phyloP scores from a whole-genome alignment of 2,329 filamentous ascomycete species.

The Epichloe scottii region DNA sequence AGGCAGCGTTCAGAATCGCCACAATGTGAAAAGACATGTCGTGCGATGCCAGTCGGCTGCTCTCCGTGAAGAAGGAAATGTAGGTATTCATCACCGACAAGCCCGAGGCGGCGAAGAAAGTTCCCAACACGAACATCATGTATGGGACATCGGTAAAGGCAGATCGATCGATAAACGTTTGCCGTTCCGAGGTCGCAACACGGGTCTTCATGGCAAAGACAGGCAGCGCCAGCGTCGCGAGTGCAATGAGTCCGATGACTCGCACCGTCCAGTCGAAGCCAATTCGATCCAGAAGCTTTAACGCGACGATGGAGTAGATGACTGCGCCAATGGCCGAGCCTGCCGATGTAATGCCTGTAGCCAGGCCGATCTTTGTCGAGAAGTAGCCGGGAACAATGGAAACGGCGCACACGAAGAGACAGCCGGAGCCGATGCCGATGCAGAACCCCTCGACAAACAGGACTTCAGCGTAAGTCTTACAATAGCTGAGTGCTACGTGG shows the following conservation, averaged over 20 bases:
- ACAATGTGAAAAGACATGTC: constrained; percentile 29
- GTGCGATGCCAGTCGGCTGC: constrained; percentile 23
- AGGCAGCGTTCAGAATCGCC: constrained; percentile 31
- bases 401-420: constrained; percentile 22
- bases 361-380: constrained; percentile 10
- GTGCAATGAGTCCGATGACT: constrained; percentile 30
- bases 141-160: constrained; percentile 39
- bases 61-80: constrained; percentile 26
- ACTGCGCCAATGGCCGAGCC: constrained; percentile 12
- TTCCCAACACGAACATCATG: constrained; percentile 17
- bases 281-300: constrained; percentile 31
- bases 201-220: constrained; percentile 22
- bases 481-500: constrained; percentile 33
- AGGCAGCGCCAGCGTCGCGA: constrained; percentile 24
- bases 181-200: constrained; percentile 28
- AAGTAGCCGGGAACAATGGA: constrained; percentile 30
- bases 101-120: constrained; percentile 31
- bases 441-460: constrained; percentile 27
- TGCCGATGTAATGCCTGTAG: constrained; percentile 19
- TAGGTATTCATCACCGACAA: constrained; percentile 38
- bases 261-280: constrained; percentile 43
- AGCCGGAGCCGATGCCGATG: constrained; percentile 24
- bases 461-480: constrained; percentile 30
- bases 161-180: constrained; percentile 34
- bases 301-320: constrained; percentile 23